Evolutionary conservation across 495 filamentous ascomycete genomes (phyloP), one percentile per base, ranked within the genome.

Genomic region (Hyaloscypha finlandica): DNA sequence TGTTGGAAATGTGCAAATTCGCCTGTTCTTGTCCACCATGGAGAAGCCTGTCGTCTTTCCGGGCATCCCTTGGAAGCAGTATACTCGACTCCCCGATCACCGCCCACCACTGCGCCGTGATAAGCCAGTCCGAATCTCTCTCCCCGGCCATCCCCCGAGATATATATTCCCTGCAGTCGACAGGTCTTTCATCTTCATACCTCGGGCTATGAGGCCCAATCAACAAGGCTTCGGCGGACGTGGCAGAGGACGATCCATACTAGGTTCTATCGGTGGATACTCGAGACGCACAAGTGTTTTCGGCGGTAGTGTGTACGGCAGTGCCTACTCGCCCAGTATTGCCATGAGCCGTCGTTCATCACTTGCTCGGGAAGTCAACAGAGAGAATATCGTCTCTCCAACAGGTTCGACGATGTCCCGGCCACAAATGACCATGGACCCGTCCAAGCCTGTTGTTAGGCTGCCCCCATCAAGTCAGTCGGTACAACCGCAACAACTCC

Each of bases 181-280:
- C 63, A 85, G 95, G 63, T 97, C 95, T 0, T 99, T 99, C 74
- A 96, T 98, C 70, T 99, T 99, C 78, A 99, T 99, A 64, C 95
- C 95, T 20, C 85, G 95, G 71, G 94, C 95, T 19, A 84, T 96
- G 77, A 86, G 95, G 71, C 96, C 96, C 51, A 97, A 96, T 75
- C 92, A 95, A 73, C 91, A 95, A 78, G 87, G 89, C 20, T 88
- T 89, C 66, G 83, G 89, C 42, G 89, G 92, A 57, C 84, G 86
- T 31, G 81, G 88, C 32, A 86, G 90, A 70, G 89, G 90, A 53
- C 86, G 89, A 59, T 90, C 91, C 67, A 81, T 80, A 25, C 74
- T 89, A 71, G 79, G 84, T 71, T 83, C 90, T 78, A 75, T 90
- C 73, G 89, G 88, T 0, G 89, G 89, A 8, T 86, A 86, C 64